phyloP scores from a whole-genome alignment of 768 basidiomycete genomes.

The Asterophora parasitica region DNA sequence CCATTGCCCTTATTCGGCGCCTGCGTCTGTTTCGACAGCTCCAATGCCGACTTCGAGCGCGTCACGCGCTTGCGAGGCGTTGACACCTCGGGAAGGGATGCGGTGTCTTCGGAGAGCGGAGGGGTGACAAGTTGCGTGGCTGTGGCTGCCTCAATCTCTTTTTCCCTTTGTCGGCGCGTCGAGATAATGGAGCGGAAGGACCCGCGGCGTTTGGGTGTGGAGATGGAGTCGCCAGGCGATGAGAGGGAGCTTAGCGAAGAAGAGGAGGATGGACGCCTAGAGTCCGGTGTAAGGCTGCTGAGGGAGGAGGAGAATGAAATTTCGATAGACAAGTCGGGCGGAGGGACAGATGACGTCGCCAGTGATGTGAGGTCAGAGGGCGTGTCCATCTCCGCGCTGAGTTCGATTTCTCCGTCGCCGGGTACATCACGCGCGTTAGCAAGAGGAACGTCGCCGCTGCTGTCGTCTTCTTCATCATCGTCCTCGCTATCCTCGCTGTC shows the following conservation, averaged over 20 bases:
- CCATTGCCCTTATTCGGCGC: constrained; percentile 39
- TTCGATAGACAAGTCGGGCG: constrained; percentile 27
- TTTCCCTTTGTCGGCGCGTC: constrained; percentile 52
- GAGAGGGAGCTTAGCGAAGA: constrained; percentile 41
- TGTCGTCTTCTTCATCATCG: constrained; percentile 49
- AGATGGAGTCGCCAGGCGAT: constrained; percentile 26
- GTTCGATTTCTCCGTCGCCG: constrained; percentile 50
- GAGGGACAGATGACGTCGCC: constrained; percentile 35
- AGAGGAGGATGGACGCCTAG: constrained; percentile 30
- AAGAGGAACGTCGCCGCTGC: constrained; percentile 37
- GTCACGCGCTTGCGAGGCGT: constrained; percentile 28
- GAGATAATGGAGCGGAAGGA: constrained; percentile 55
- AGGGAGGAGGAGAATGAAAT: constrained; percentile 24
- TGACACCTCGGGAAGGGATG: constrained; percentile 25
- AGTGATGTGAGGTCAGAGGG: constrained; percentile 43
- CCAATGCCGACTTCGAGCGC: constrained; percentile 28
- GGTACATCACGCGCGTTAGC: constrained; percentile 43
- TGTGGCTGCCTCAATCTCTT: constrained; percentile 19
- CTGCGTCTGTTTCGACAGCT: constrained; percentile 20
- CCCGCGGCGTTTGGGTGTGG: constrained; percentile 28
- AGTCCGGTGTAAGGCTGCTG: constrained; percentile 28
- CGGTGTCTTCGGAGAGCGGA: constrained; percentile 41
- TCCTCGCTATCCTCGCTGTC: constrained; percentile 62
- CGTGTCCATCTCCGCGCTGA: constrained; percentile 44
- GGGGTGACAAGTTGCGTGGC: constrained; percentile 40